Base-by-base conservation (phyloP, 179 eudicot genomes). In the Monotropa hypopitys region DNA sequence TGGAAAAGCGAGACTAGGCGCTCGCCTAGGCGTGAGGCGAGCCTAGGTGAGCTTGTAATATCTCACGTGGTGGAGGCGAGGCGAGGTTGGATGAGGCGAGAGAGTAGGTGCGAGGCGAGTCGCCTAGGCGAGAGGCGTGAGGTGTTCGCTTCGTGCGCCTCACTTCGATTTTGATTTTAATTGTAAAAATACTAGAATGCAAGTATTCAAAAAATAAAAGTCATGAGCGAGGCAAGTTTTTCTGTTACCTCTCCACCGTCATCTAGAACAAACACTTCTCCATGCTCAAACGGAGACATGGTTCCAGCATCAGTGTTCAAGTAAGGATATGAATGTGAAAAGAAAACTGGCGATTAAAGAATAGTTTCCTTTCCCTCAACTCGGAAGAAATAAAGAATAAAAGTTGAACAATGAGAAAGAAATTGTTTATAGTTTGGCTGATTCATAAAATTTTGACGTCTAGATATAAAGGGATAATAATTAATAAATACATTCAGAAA, bases 231-330 rank as follows among this genome's bases (percentile, higher is more conserved):
- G 35, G 69, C 75, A 63, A 42, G 57, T n/a, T 23, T 45, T 46
- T 73, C 18, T 16, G 82, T 82, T 84, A 94, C 98, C 98, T 94
- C 98, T 62, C 98, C 98, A 30, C 98, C 98, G 77, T 94, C 98
- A 81, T 94, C 97, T 61, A 94, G 83, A 53, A 94, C 98, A 78
- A 79, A 94, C 69, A 94, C 98, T 86, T 94, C 98, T 72, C 98
- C 98, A 76, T 94, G 98, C 85, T 94, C 98, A 73, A 92, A 90
- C 73, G 98, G 98, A 33, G 98, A 94, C 98, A 94, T 94, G 4
- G 98, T 94, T 81, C 98, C 98, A 50, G 98, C 98, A 88, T 94
- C 98, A 63, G 93, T 91, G 73, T 94, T 94, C 89, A 94, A 81
- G 78, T 94, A 94, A 82, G 98, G 98, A 89, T 94, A 97, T 94